Evolutionary conservation across 2,329 filamentous ascomycete genomes (phyloP).

Genomic region (Neofusicoccum cordaticola): DNA sequence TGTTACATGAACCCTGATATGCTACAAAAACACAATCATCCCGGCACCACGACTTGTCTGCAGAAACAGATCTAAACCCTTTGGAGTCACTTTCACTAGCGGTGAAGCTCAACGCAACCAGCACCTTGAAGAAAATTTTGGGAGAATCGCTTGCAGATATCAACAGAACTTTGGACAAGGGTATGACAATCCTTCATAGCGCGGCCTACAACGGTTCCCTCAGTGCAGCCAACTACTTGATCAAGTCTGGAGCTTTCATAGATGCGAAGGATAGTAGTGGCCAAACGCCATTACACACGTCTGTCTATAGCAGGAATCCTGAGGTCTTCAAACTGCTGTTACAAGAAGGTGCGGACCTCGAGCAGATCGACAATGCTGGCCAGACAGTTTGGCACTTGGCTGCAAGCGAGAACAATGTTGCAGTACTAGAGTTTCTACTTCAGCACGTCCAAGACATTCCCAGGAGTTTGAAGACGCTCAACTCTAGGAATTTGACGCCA

Average conservation of each 20-base stretch:
- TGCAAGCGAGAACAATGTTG: neutral
- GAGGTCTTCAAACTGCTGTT: neutral
- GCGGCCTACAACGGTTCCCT: neutral
- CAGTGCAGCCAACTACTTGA: neutral
- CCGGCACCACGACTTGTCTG: neutral
- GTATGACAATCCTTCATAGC: neutral
- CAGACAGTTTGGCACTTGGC: neutral
- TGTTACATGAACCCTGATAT: too few species aligned
- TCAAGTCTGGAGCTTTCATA: neutral
- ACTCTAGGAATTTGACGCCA: neutral
- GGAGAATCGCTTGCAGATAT: neutral
- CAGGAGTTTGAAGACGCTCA: accelerated
- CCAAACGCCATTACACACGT: neutral
- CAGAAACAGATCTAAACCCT: neutral
- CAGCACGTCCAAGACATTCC: too few species aligned
- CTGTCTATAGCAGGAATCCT: neutral
- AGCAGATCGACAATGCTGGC: neutral
- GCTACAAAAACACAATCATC: too few species aligned
- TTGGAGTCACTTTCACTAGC: neutral
- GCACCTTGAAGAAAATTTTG: accelerated
- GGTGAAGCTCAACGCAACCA: accelerated
- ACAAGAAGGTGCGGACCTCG: neutral
- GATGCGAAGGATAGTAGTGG: neutral
- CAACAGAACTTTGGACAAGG: neutral
- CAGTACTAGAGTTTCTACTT: neutral